Evolutionary conservation across 2,329 filamentous ascomycete species (phyloP), one percentile per base, ranked within the genome.

Genomic region (Fusarium staphyleae): DNA sequence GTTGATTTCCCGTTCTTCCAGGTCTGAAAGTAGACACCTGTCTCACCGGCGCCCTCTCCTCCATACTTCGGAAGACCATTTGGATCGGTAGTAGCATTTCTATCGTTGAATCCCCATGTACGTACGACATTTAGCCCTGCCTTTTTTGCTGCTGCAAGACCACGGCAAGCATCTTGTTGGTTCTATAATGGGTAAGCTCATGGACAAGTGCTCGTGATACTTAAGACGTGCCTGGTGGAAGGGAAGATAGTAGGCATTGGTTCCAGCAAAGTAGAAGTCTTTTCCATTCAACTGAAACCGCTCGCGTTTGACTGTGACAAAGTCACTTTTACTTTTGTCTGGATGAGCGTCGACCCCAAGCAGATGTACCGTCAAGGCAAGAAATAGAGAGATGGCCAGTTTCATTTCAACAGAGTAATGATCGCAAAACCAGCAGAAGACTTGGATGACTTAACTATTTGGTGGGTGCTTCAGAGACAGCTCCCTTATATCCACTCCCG

Each of bases 81-180:
- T 5, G 62, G 50, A 11, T 66, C 64, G 1, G 75, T 75, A 11
- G 69, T 67, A 3, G 70, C 59, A 4, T 74, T 83, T 12, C 84
- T 81, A 59, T 86, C 82, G 71, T 85, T 85, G 74, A 87, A 87
- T 4, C 83, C 83, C 84, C 84, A 86, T 40, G 86, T 76, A 13
- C 85, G 77, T 28, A 86, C 73, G 53, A 87, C 80, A 66, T 83
- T 84, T 54, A 80, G 77, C 0, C 81, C 81, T 2, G 81, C 78
- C 32, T 72, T 60, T 37, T 74, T 66, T 11, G 85, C 67, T 60
- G 82, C 75, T 46, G 75, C 70, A 34, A 82, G 70, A 8, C 75
- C 28, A n/a, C 6, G 28, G 71, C 86, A 81, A 12, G 86, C 77
- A 63, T 87, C 83, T 7, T 70, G 74, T 55, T 83, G 75, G 49